phyloP scores from a whole-genome alignment of 2,329 filamentous ascomycete species.

The Colletotrichum godetiae region DNA sequence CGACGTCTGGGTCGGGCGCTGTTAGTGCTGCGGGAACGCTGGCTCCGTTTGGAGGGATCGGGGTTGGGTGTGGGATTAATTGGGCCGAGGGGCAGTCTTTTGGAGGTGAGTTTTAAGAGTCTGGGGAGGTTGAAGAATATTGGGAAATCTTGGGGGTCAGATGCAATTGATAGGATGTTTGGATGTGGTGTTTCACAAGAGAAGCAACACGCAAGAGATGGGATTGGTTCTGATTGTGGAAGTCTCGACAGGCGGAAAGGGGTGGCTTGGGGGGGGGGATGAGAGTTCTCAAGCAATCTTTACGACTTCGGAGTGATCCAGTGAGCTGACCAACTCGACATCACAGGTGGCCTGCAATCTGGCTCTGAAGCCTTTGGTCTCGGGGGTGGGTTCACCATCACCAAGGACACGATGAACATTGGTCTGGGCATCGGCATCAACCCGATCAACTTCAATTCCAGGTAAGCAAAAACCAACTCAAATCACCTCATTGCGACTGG shows the following conservation, averaged over 20 bases:
- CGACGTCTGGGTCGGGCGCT: constrained; percentile 17
- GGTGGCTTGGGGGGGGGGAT: not conserved
- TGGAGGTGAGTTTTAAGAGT: constrained; percentile 17
- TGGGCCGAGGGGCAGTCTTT: constrained; percentile 21
- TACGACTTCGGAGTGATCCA: not conserved
- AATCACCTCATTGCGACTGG: not conserved
- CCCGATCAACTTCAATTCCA: constrained; percentile 18
- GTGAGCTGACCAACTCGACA: not conserved
- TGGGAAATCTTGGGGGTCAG: not conserved
- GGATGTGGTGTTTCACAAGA: not conserved
- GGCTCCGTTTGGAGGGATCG: constrained; percentile 19
- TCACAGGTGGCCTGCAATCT: constrained; percentile 18
- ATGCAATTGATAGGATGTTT: not conserved
- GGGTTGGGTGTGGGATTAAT: constrained; percentile 28
- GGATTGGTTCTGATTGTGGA: not conserved
- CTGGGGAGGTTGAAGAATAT: too few relatives aligned
- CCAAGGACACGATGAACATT: constrained; percentile 27
- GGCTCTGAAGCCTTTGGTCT: constrained; percentile 31
- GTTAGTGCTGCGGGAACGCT: constrained; percentile 27
- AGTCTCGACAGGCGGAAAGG: too few relatives aligned
- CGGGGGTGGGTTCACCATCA: constrained; percentile 30
- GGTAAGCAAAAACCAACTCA: constrained; percentile 1
- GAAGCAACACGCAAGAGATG: not conserved
- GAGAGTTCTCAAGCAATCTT: too few relatives aligned
- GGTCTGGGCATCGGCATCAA: constrained; percentile 25